A percentile compares a stretch with the other conserved stretches of the same genome.
phyloP scores from a whole-genome alignment of 495 filamentous ascomycete species.

The Daldinia vernicosa region DNA sequence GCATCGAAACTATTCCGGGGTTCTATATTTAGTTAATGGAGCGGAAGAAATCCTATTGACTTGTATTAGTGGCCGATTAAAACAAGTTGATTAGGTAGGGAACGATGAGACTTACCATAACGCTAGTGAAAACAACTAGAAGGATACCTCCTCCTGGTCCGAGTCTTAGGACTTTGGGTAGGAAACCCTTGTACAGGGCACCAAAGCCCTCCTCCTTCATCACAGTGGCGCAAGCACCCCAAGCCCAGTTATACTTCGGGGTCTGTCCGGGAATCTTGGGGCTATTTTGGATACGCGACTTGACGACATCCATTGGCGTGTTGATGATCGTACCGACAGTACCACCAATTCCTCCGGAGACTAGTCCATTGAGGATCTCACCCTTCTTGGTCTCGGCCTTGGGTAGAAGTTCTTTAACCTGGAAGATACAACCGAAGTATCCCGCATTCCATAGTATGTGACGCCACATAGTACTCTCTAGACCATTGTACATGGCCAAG shows the following conservation, averaged over 20 bases:
- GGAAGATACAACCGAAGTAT: slow-evolving; percentile 98
- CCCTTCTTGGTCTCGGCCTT: slow-evolving; percentile 78
- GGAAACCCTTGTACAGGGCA: slow-evolving; percentile 96
- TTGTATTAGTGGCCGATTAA: background rate
- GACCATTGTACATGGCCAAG: slow-evolving; percentile 92
- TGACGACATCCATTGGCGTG: slow-evolving; percentile 97
- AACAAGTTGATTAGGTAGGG: background rate
- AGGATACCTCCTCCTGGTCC: slow-evolving; percentile 76
- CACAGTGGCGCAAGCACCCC: slow-evolving; percentile 82
- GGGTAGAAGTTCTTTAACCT: slow-evolving; percentile 85
- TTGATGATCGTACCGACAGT: slow-evolving; percentile 94
- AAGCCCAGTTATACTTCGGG: slow-evolving; percentile 99
- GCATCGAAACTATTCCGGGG: background rate
- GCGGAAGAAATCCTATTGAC: slow-evolving; percentile 38
- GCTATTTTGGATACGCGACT: slow-evolving; percentile 95
- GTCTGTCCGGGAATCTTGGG: slow-evolving; percentile 77
- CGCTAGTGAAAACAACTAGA: slow-evolving; percentile 37
- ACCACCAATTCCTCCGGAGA: slow-evolving; percentile 87
- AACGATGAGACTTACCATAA: slow-evolving; percentile 29
- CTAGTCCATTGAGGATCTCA: slow-evolving; percentile 84
- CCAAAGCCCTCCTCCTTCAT: slow-evolving; percentile 92
- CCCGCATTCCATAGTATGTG: slow-evolving; percentile 97
- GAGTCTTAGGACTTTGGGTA: slow-evolving; percentile 91
- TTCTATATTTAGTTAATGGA: slow-evolving; percentile 33
- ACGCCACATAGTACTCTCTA: slow-evolving; percentile 96